phyloP scores from a whole-genome alignment of 768 basidiomycete genomes.

The Amanita molliuscula region DNA sequence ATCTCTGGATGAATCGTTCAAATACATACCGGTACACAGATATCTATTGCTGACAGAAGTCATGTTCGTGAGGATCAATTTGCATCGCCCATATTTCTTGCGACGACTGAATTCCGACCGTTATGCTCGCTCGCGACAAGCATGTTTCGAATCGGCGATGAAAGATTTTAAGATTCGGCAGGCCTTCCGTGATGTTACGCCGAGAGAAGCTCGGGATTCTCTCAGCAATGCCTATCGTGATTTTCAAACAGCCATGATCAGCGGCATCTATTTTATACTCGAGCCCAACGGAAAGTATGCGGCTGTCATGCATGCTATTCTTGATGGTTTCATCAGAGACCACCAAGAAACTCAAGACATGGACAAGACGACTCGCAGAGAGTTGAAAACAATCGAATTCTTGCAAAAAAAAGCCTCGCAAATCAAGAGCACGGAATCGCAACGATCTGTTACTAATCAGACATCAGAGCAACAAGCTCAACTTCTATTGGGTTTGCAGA shows the following conservation, averaged over 20 bases:
- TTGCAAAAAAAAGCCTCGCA: slow-evolving; percentile 60
- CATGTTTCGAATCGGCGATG: slow-evolving; percentile 87
- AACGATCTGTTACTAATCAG: slow-evolving; percentile 14
- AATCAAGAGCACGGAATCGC: slow-evolving; percentile 26
- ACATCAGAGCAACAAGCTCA: slow-evolving; percentile 37
- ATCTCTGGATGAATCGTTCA: slow-evolving; percentile 55
- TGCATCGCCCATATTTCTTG: slow-evolving; percentile 84
- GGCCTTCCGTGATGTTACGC: slow-evolving; percentile 49
- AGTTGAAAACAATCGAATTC: slow-evolving; percentile 80
- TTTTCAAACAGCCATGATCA: slow-evolving; percentile 85
- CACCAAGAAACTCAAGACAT: slow-evolving; percentile 56
- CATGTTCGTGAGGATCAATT: slow-evolving; percentile 72
- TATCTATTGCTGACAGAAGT: slow-evolving; percentile 88
- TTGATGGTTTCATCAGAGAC: slow-evolving; percentile 70
- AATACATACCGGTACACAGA: slow-evolving; percentile 71
- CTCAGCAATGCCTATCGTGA: slow-evolving; percentile 78
- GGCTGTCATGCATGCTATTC: slow-evolving; percentile 63
- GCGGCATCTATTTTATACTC: slow-evolving; percentile 76
- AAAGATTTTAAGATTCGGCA: slow-evolving; percentile 77
- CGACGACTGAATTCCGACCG: slow-evolving; percentile 71
- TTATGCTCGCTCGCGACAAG: slow-evolving; percentile 69
- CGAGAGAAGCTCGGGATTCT: slow-evolving; percentile 56
- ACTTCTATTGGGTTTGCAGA: slow-evolving; percentile 36
- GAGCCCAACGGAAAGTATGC: slow-evolving; percentile 66
- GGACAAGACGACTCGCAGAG: slow-evolving; percentile 75